phyloP scores from a whole-genome alignment of 768 basidiomycete genomes.

The Leccinum arenicola region DNA sequence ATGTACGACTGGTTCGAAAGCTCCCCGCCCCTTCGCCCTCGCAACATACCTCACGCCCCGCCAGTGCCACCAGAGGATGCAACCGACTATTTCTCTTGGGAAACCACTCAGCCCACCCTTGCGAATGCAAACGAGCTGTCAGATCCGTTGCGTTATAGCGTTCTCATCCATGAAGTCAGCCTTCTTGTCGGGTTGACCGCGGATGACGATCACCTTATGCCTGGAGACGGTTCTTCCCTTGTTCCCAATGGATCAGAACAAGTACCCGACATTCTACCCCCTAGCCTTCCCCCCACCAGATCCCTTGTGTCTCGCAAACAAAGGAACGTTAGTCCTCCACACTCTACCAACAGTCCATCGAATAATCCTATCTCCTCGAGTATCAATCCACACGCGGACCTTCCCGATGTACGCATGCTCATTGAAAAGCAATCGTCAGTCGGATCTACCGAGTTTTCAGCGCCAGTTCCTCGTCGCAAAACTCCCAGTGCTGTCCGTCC shows the following conservation, averaged over 20 bases:
- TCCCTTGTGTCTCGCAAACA: conserved; percentile 16
- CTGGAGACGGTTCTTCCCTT: conserved; percentile 1
- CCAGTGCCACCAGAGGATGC: background rate
- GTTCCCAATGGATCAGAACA: background rate
- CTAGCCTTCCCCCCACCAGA: conserved; percentile 17
- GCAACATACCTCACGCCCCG: background rate
- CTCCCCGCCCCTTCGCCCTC: conserved; percentile 6
- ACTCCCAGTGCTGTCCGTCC: conserved; percentile 4
- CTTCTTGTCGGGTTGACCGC: conserved; percentile 29
- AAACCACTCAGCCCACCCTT: conserved; percentile 6
- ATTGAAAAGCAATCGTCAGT: background rate
- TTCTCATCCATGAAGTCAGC: conserved; percentile 32
- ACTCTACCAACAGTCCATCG: background rate
- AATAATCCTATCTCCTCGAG: background rate
- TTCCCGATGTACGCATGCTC: background rate
- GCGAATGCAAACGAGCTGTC: background rate
- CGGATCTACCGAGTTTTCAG: background rate
- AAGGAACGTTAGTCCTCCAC: background rate
- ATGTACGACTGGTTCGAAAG: conserved; percentile 10
- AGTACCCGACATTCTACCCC: conserved; percentile 17
- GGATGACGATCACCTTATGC: conserved; percentile 14
- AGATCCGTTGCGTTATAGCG: conserved; percentile 25
- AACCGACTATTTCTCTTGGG: conserved; percentile 17
- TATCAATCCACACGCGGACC: background rate
- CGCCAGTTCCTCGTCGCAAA: conserved; percentile 12